Conservation (phyloP, 495 filamentous ascomycete genomes). For the Penicillium verhagenii region DNA sequence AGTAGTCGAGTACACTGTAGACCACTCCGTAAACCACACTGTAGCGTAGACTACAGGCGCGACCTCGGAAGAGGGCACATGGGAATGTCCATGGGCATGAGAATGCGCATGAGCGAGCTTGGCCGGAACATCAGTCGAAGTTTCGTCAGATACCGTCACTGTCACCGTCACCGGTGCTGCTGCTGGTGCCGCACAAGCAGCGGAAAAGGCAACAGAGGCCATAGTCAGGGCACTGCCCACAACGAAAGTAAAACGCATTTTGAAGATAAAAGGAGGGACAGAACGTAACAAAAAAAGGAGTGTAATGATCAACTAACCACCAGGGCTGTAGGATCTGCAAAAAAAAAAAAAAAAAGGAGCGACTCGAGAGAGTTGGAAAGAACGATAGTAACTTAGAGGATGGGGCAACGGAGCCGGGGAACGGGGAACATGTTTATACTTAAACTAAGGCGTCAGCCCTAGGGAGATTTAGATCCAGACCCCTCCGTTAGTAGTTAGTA, state of each 20-base stretch:
- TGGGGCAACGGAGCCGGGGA: too few relatives aligned
- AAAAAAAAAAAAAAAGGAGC: constrained; percentile 1
- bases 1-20: not conserved
- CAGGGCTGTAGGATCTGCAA: constrained; percentile 1
- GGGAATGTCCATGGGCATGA: not conserved
- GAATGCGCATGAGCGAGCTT: not conserved
- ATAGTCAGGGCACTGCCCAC: constrained; percentile 11
- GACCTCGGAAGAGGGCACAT: not conserved
- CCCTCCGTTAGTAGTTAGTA: too few relatives aligned
- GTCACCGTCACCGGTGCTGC: not conserved
- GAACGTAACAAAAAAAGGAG: constrained; percentile 5
- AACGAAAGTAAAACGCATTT: constrained; percentile 14
- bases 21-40: too few relatives aligned
- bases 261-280: constrained; percentile 3
- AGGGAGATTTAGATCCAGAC: not conserved
- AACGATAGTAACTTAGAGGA: not conserved
- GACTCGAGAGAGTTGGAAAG: not conserved
- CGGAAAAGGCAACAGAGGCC: constrained; percentile 4
- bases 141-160: not conserved
- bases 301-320: constrained; percentile 4
- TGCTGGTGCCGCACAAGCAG: not conserved
- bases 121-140: not conserved
- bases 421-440: not conserved
- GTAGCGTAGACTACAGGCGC: not conserved
- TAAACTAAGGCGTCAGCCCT: too few relatives aligned